These are phyloP conservation scores for Rhodotorula sp. DNA, from an alignment of 1,284 basidiomycete genomes.

Conservation along the genomic window DNA sequence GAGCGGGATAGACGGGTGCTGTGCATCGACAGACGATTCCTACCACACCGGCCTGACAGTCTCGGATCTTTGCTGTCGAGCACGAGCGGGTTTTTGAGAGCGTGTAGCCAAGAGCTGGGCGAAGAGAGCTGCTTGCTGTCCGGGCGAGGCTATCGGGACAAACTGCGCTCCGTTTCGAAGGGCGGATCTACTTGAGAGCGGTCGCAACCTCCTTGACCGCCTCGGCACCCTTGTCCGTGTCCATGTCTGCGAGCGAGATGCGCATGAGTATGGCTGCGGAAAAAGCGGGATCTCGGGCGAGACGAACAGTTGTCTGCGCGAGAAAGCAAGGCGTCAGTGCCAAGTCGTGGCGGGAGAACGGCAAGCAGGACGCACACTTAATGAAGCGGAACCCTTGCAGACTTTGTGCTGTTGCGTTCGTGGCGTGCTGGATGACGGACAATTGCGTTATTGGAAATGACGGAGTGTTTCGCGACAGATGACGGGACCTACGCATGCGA, in stretches of 20 bases:
- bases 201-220: constrained; percentile 25
- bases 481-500: constrained; percentile 64
- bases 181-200: background rate
- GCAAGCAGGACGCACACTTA: constrained; percentile 56
- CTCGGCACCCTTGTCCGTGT: constrained; percentile 18
- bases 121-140: no score
- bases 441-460: background rate
- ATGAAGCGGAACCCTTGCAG: constrained; percentile 79
- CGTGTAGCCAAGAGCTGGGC: no score
- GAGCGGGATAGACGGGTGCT: background rate
- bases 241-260: constrained; percentile 22
- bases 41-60: no score
- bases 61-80: no score
- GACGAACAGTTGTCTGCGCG: constrained; percentile 30
- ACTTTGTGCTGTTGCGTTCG: constrained; percentile 81
- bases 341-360: no score
- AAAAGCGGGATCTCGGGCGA: background rate
- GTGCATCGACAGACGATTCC: no score
- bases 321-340: background rate
- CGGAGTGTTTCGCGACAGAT: no score
- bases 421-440: constrained; percentile 59
- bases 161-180: background rate
- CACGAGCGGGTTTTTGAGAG: no score
- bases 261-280: background rate
- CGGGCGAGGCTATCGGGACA: background rate